Base-by-base conservation (phyloP, 257 asterid species). In the Voacanga thouarsii region DNA sequence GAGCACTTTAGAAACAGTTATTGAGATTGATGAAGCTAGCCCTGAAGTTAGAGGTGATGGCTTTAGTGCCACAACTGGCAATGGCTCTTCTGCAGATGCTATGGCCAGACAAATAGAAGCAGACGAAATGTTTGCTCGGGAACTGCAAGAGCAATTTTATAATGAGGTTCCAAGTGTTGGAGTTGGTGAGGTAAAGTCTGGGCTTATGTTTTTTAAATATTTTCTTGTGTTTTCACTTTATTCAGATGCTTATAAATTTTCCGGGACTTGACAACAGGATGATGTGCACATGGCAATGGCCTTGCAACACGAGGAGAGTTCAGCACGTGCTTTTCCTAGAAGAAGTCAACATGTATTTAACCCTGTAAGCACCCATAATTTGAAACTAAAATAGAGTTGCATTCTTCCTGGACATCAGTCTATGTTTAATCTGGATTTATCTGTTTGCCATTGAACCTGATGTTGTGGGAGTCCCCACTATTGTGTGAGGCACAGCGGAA, bases 141-240 rank as follows among this genome's bases (percentile, higher is more conserved):
- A 95, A 77, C 97, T 95, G 76, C 99, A 95, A 87, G 96, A 95
- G 74, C 98, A 95, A 77, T 76, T 92, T 74, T 95, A 92, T 78
- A 91, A 80, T 81, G 99, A 95, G 86, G 67, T 41, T 51, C 92
- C 92, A 70, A 83, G 77, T 78, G 61, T 83, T n/a, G 87, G 89
- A 74, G 78, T 64, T 78, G 79, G 74, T 37, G 90, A 92, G 97
- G 98, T 95, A 66, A 55, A 59, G n/a, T 77, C 63, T 55, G 45
- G 33, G 59, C 70, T 74, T 71, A 28, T 19, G 60, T 33, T 77
- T 60, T 37, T 44, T 56, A 39, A 6, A 15, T 60, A 57, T 72
- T 66, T 71, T 44, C 14, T 60, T 70, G 28, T 19, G 73, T 47
- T 70, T 78, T 33, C 23, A 45, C 75, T 55, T 18, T 76, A 63